Conservation (phyloP, 768 basidiomycete genomes). For the Lactarius hatsudake region DNA sequence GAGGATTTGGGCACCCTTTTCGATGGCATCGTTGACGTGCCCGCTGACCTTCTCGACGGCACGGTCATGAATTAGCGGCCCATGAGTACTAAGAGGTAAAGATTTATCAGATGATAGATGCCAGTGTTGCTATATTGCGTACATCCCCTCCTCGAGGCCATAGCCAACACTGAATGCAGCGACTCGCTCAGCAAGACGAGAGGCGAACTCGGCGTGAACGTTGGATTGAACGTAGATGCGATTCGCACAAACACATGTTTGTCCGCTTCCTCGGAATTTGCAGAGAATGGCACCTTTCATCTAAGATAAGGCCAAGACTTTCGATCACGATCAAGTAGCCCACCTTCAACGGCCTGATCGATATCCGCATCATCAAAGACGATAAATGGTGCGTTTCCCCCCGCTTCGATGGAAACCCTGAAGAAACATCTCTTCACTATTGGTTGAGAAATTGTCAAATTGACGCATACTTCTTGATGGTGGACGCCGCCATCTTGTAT, state of each 20-base stretch:
- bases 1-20: constrained; percentile 82
- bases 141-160: constrained; percentile 78
- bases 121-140: constrained; percentile 32
- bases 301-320: not conserved
- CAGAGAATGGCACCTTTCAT: constrained; percentile 59
- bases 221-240: constrained; percentile 89
- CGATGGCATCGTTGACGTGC: constrained; percentile 87
- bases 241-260: constrained; percentile 88
- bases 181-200: constrained; percentile 81
- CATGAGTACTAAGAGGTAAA: constrained; percentile 66
- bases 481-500: constrained; percentile 68
- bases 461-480: constrained; percentile 70
- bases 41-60: constrained; percentile 81
- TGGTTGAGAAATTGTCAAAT: not conserved
- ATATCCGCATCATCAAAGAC: constrained; percentile 96
- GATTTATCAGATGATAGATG: not conserved
- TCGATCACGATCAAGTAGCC: constrained; percentile 23
- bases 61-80: constrained; percentile 86
- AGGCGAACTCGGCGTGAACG: constrained; percentile 90
- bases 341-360: constrained; percentile 85
- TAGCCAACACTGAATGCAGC: constrained; percentile 83
- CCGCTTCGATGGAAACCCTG: constrained; percentile 76
- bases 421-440: constrained; percentile 23
- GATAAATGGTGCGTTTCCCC: constrained; percentile 95
- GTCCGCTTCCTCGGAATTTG: constrained; percentile 81